Conservation (phyloP, 192 early-diverging fungal genomes). For the Dimargaris xerosporica region DNA sequence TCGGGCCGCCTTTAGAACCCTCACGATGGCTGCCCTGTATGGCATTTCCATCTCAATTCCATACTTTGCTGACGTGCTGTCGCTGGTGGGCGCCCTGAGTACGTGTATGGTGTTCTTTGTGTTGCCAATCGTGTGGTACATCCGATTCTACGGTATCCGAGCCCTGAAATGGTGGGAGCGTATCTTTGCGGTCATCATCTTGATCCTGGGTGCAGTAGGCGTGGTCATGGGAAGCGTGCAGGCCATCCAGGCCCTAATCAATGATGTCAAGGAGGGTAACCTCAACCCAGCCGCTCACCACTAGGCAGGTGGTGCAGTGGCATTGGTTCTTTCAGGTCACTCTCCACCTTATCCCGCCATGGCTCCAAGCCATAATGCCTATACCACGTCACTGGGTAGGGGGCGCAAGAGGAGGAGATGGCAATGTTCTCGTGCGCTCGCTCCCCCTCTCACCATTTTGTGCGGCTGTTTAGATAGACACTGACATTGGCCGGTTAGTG, state of each 20-base stretch:
- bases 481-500: too few relatives aligned
- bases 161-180: slow-evolving; percentile 30
- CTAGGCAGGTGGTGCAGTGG: not conserved
- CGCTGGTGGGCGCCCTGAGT: slow-evolving; percentile 67
- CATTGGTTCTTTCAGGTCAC: too few relatives aligned
- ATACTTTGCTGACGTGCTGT: slow-evolving; percentile 66
- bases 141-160: slow-evolving; percentile 52
- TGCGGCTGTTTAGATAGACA: too few relatives aligned
- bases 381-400: too few relatives aligned
- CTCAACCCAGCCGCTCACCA: not conserved
- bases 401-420: too few relatives aligned
- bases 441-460: too few relatives aligned
- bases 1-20: slow-evolving; percentile 36
- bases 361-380: too few relatives aligned
- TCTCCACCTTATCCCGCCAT: too few relatives aligned
- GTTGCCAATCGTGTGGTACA: slow-evolving; percentile 62
- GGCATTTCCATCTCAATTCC: slow-evolving; percentile 52
- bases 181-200: slow-evolving; percentile 31
- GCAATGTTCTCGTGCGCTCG: too few relatives aligned
- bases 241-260: slow-evolving; percentile 42
- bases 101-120: slow-evolving; percentile 73
- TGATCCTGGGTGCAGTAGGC: slow-evolving; percentile 39
- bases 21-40: slow-evolving; percentile 34
- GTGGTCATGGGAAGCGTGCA: slow-evolving; percentile 49
- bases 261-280: slow-evolving; percentile 16